A percentile compares a stretch with the other conserved stretches of the same genome.
Conservation (phyloP, 1,284 basidiomycete genomes). For the Sporisorium scitamineum region DNA sequence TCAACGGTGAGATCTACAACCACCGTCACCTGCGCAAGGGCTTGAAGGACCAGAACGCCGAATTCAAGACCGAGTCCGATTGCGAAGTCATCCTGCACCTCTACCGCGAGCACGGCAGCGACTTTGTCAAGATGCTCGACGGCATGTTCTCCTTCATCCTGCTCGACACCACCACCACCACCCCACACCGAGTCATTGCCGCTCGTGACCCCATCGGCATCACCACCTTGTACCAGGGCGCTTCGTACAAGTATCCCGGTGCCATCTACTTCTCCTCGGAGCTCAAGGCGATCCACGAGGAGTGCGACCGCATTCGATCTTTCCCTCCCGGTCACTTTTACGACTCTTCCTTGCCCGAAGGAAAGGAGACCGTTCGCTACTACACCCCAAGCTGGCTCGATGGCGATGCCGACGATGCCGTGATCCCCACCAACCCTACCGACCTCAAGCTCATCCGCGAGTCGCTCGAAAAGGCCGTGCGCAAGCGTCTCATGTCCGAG, state of each 20-base stretch:
- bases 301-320: constrained; percentile 92
- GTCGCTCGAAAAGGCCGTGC: constrained; percentile 89
- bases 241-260: constrained; percentile 85
- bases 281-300: constrained; percentile 89
- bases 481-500: constrained; percentile 97
- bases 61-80: constrained; percentile 97
- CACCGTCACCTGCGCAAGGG: constrained; percentile 83
- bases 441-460: constrained; percentile 77
- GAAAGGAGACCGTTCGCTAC: constrained; percentile 69
- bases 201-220: constrained; percentile 98
- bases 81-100: constrained; percentile 90
- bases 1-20: constrained; percentile 99
- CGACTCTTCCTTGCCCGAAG: constrained; percentile 64
- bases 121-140: constrained; percentile 76
- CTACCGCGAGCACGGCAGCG: constrained; percentile 69
- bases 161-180: constrained; percentile 88
- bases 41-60: constrained; percentile 74
- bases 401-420: constrained; percentile 72
- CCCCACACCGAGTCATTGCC: constrained; percentile 90
- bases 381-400: constrained; percentile 69
- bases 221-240: constrained; percentile 97
- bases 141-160: constrained; percentile 99
- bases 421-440: constrained; percentile 76
- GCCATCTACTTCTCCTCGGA: constrained; percentile 94
- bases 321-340: constrained; percentile 95